These are phyloP conservation scores for Pythium vanterpoolii DNA, from an alignment of 352 stramenopile genomes.

Conservation along the genomic window DNA sequence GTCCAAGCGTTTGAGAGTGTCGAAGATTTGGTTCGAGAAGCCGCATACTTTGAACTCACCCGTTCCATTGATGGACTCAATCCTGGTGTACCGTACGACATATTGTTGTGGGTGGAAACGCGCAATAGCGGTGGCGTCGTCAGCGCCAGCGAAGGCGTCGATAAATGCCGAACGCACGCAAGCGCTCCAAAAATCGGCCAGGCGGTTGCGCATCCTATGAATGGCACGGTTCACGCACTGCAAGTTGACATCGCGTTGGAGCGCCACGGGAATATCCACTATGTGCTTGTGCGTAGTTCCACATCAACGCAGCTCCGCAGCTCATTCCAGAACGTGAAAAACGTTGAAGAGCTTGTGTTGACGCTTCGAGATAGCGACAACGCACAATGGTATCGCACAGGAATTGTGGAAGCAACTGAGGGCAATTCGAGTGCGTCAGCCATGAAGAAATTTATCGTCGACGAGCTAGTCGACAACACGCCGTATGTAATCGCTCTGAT, in stretches of 20 bases:
- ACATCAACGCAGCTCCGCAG: slow-evolving; percentile 19
- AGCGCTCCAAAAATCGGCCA: slow-evolving; percentile 39
- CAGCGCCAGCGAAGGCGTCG: slow-evolving; percentile 22
- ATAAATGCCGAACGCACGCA: slow-evolving; percentile 43
- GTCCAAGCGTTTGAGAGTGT: slow-evolving; percentile 34
- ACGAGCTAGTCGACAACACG: slow-evolving; percentile 40
- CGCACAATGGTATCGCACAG: not conserved
- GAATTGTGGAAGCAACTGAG: slow-evolving; percentile 4
- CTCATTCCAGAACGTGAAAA: slow-evolving; percentile 33
- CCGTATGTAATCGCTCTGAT: slow-evolving; percentile 56
- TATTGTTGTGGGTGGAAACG: slow-evolving; percentile 50
- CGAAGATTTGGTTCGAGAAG: slow-evolving; percentile 29
- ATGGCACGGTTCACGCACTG: slow-evolving; percentile 48
- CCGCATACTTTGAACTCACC: slow-evolving; percentile 16
- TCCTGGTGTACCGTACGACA: slow-evolving; percentile 42
- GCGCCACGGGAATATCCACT: slow-evolving; percentile 50
- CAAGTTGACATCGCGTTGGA: slow-evolving; percentile 41
- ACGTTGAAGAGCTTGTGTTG: slow-evolving; percentile 23
- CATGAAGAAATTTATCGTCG: slow-evolving; percentile 19
- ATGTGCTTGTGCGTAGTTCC: slow-evolving; percentile 25
- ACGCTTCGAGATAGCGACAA: not conserved
- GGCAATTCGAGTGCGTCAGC: not conserved
- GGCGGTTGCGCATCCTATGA: slow-evolving; percentile 30
- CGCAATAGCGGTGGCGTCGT: slow-evolving; percentile 49
- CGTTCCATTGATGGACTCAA: slow-evolving; percentile 36